Conservation (phyloP, 768 basidiomycete species). For the Termitomyces titanicus region DNA sequence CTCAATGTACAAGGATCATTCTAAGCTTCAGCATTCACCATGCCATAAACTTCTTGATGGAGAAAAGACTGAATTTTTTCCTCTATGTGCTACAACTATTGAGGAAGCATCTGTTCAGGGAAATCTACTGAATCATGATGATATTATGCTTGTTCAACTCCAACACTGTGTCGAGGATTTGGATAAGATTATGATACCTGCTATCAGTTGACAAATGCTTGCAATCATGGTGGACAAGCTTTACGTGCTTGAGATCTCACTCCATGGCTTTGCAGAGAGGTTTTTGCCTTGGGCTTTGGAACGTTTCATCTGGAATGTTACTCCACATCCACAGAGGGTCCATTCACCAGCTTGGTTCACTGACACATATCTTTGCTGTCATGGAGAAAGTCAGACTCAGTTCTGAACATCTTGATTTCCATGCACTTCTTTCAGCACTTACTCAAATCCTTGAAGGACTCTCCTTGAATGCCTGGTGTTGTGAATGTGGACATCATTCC, state of each 20-base stretch:
- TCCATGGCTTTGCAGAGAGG: constrained; percentile 18
- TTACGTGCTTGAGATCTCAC: constrained; percentile 14
- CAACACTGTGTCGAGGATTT: constrained; percentile 1
- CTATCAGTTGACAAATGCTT: constrained; percentile 27
- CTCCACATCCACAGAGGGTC: constrained; percentile 28
- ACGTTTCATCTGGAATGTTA: no score
- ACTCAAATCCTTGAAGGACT: no score
- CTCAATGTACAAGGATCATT: no score
- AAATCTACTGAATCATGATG: constrained; percentile 25
- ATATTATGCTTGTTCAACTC: constrained; percentile 10
- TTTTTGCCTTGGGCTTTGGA: constrained; percentile 18
- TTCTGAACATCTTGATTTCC: constrained; percentile 30
- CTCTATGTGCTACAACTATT: constrained; percentile 21
- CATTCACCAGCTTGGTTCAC: constrained; percentile 19
- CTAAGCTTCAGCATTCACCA: constrained; percentile 9
- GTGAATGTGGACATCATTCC: no score
- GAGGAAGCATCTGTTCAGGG: constrained; percentile 27
- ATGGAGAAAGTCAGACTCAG: no score
- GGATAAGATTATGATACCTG: constrained; percentile 15
- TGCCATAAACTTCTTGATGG: constrained; percentile 18
- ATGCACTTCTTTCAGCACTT: constrained; percentile 15
- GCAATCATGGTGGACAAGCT: constrained; percentile 17
- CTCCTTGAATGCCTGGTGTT: no score
- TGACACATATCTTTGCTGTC: constrained; percentile 25
- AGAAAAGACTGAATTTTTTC: constrained; percentile 21